Evolutionary conservation across 2,329 filamentous ascomycete genomes (phyloP).

Genomic region (Calonectria ilicicola): DNA sequence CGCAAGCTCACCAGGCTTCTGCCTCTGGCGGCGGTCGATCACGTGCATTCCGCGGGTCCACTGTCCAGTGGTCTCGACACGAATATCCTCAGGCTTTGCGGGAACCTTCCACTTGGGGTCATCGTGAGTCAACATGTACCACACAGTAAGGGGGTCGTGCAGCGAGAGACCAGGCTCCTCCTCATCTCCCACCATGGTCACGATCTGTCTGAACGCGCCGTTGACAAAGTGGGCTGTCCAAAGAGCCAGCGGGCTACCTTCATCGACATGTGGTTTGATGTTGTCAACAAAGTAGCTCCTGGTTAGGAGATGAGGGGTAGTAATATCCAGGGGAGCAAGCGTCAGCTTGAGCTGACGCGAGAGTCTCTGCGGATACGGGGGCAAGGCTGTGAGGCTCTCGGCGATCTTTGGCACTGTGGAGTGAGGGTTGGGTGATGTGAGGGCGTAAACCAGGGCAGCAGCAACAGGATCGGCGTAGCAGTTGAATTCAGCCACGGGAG

Average conservation of each 20-base stretch:
- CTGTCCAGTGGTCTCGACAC: constrained; percentile 90
- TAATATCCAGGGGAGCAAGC: constrained; percentile 83
- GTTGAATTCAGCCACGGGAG: constrained; percentile 94
- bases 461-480: constrained; percentile 88
- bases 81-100: constrained; percentile 79
- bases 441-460: constrained; percentile 80
- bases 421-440: constrained; percentile 78
- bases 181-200: constrained; percentile 69
- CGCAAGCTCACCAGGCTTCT: constrained; percentile 61
- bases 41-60: constrained; percentile 96
- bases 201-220: constrained; percentile 78
- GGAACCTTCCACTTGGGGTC: constrained; percentile 69
- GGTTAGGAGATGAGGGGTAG: constrained; percentile 75
- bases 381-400: constrained; percentile 61
- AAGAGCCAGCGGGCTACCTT: constrained; percentile 77
- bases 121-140: constrained; percentile 77
- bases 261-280: constrained; percentile 66
- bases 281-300: constrained; percentile 68
- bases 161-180: constrained; percentile 72
- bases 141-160: constrained; percentile 83
- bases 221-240: constrained; percentile 80
- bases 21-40: constrained; percentile 76
- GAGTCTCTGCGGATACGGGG: constrained; percentile 73
- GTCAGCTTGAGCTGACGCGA: constrained; percentile 74
- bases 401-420: constrained; percentile 84